These are phyloP conservation scores for Amanita exitialis DNA, from an alignment of 768 basidiomycete genomes.

Conservation along the genomic window DNA sequence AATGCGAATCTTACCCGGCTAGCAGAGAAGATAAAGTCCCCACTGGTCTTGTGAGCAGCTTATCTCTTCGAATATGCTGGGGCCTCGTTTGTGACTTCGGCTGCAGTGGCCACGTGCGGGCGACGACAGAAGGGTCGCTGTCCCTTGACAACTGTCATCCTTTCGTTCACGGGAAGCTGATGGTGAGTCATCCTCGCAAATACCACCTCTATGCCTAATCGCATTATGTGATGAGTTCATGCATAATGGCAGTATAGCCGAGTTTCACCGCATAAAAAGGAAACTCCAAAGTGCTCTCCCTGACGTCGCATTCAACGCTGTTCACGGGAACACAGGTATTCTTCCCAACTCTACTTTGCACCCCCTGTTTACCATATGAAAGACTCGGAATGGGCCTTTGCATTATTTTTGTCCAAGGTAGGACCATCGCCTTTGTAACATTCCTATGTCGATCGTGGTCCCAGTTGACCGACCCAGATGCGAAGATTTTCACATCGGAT, in stretches of 20 bases:
- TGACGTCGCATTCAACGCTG: conserved; percentile 79
- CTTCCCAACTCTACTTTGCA: neutral
- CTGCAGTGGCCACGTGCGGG: conserved; percentile 81
- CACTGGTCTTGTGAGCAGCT: conserved; percentile 76
- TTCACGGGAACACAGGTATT: conserved; percentile 87
- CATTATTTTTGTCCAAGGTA: conserved; percentile 79
- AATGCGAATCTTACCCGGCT: conserved; percentile 88
- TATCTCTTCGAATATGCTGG: neutral
- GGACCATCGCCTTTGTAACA: neutral
- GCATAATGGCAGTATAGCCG: conserved; percentile 93
- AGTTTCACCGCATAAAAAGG: conserved; percentile 76
- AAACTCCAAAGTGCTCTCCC: conserved; percentile 64
- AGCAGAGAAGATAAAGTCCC: conserved; percentile 95
- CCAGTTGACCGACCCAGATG: conserved; percentile 78
- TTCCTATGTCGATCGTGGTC: conserved; percentile 7
- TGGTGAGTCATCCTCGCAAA: conserved; percentile 41
- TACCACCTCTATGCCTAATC: conserved; percentile 2
- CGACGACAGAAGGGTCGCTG: conserved; percentile 87
- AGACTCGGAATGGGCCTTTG: conserved; percentile 99
- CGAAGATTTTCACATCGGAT: conserved; percentile 61
- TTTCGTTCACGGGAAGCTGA: conserved; percentile 83
- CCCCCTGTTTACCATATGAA: neutral
- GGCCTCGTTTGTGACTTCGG: conserved; percentile 1
- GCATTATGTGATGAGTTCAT: conserved; percentile 54
- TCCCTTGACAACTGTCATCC: conserved; percentile 94